Evolutionary conservation across 306 rosid genomes (phyloP).

Genomic region (Purshia tridentata): DNA sequence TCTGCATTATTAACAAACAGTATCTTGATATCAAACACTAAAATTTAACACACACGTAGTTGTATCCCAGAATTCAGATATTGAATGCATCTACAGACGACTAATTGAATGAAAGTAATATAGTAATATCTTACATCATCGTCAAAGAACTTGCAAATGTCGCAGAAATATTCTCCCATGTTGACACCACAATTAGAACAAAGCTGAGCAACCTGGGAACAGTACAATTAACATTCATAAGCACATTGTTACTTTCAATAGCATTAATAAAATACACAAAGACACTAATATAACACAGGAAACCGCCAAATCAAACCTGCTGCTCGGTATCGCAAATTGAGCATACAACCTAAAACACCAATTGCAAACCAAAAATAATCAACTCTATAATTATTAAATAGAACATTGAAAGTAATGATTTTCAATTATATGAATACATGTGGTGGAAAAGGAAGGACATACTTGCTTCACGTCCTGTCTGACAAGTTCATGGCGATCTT

Average conservation of each 20-base stretch:
- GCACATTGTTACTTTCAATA: not conserved
- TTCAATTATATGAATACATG: not conserved
- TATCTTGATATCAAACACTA: not conserved
- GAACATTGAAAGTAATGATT: not conserved
- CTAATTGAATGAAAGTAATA: not conserved
- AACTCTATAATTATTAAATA: not conserved
- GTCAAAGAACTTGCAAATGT: conserved; percentile 66
- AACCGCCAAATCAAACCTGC: conserved; percentile 26
- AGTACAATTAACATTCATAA: not conserved
- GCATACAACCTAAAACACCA: conserved; percentile 55
- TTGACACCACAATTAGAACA: conserved; percentile 63
- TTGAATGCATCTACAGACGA: not conserved
- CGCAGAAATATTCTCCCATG: conserved; percentile 71
- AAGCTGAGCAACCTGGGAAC: conserved; percentile 51
- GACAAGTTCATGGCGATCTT: conserved; percentile 54
- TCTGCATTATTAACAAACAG: conserved; percentile 42
- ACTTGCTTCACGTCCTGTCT: conserved; percentile 64
- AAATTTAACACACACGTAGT: not conserved
- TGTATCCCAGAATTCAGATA: conserved; percentile 1
- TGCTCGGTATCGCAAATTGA: conserved; percentile 65
- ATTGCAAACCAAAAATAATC: conserved; percentile 9
- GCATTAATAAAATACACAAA: not conserved
- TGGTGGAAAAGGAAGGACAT: not conserved
- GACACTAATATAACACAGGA: not conserved
- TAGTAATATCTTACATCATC: conserved; percentile 42